A percentile compares a stretch with the other conserved stretches of the same genome.
These are phyloP conservation scores for Achaetomiella virescens DNA, from an alignment of 495 filamentous ascomycete genomes.

Conservation along the genomic window DNA sequence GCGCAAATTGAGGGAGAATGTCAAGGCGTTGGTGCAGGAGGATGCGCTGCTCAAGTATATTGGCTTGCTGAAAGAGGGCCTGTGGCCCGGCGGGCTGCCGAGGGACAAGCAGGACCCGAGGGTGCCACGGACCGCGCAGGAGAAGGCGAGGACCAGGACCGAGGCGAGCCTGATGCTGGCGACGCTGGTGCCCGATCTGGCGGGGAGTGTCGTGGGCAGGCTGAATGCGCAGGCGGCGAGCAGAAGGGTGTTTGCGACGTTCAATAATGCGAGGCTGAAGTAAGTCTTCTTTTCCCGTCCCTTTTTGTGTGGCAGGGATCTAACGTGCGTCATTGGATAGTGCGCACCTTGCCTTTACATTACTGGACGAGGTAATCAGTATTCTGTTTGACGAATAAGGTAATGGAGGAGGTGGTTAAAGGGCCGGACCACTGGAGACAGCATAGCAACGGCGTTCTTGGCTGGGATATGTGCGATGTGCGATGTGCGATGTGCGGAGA, in stretches of 20 bases:
- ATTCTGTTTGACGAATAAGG: slow-evolving; percentile 54
- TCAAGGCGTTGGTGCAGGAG: slow-evolving; percentile 62
- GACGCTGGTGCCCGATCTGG: slow-evolving; percentile 73
- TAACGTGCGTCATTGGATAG: slow-evolving; percentile 35
- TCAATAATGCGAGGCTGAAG: slow-evolving; percentile 74
- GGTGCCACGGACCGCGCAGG: slow-evolving; percentile 52
- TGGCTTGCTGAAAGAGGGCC: slow-evolving; percentile 55
- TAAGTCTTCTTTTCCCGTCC: slow-evolving; percentile 28
- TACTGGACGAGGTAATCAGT: slow-evolving; percentile 71
- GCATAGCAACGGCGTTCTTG: slow-evolving; percentile 3
- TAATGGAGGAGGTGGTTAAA: too few species aligned
- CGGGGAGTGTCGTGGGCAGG: slow-evolving; percentile 76
- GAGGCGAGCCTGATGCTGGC: slow-evolving; percentile 78
- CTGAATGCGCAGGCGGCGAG: slow-evolving; percentile 80
- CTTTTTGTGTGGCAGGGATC: background rate
- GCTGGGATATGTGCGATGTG: too few species aligned
- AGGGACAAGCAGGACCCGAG: slow-evolving; percentile 21
- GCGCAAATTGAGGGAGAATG: slow-evolving; percentile 80
- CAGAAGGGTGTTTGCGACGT: slow-evolving; percentile 68
- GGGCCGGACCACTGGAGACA: background rate
- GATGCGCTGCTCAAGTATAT: slow-evolving; percentile 74
- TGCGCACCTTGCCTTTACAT: slow-evolving; percentile 69
- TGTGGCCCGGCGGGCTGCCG: slow-evolving; percentile 71
- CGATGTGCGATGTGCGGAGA: background rate
- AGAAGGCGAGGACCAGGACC: slow-evolving; percentile 62